phyloP scores from a whole-genome alignment of 2,329 filamentous ascomycete species.

The Catunica adiposa region DNA sequence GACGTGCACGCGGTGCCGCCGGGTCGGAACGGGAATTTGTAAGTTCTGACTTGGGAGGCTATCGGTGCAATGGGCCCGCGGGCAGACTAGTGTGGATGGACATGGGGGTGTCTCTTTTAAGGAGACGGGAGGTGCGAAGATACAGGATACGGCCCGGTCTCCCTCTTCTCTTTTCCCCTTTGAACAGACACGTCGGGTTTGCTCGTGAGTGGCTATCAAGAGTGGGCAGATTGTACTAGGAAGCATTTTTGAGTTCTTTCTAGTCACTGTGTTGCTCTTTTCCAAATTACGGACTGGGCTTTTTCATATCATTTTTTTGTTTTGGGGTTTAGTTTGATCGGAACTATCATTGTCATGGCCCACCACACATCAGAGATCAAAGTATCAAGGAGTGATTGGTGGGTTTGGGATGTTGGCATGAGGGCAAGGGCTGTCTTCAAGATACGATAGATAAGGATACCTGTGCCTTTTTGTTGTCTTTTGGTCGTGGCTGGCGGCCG shows the following conservation, averaged over 20 bases:
- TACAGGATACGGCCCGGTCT: not conserved
- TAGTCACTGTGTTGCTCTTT: too few species aligned
- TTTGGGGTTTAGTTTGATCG: too few species aligned
- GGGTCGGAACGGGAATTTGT: not conserved
- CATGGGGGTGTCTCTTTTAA: not conserved
- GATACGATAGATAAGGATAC: constrained; percentile 1
- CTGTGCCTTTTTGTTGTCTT: not conserved
- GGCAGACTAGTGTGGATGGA: not conserved
- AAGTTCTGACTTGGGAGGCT: not conserved
- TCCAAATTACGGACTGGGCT: too few species aligned
- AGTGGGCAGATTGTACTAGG: not conserved
- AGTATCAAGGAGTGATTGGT: too few species aligned
- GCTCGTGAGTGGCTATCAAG: not conserved
- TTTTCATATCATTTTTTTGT: too few species aligned
- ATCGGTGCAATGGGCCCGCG: not conserved
- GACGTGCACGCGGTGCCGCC: not conserved
- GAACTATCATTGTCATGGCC: too few species aligned
- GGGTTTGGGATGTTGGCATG: not conserved
- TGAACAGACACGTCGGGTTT: not conserved
- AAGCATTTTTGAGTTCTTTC: too few species aligned
- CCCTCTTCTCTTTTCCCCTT: not conserved
- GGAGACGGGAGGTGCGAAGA: too few species aligned
- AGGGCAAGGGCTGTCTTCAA: not conserved
- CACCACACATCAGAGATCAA: too few species aligned
- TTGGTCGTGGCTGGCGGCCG: not conserved